Evolutionary conservation across 331 rosid species (phyloP).

Genomic region (Acacia pycnantha): DNA sequence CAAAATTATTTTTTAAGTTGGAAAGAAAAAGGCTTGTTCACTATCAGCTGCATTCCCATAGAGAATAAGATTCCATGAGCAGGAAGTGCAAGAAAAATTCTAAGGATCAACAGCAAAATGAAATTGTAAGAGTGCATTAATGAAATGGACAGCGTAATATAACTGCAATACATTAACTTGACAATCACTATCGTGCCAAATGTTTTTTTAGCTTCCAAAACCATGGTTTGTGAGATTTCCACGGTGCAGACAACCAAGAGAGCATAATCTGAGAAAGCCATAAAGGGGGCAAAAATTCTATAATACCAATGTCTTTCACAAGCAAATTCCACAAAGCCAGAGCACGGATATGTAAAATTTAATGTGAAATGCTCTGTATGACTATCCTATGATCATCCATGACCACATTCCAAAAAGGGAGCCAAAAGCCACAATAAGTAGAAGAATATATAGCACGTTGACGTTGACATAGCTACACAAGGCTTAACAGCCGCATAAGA

Average conservation of each 20-base stretch:
- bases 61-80: not conserved
- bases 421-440: not conserved
- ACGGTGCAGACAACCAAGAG: not conserved
- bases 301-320: not conserved
- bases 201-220: not conserved
- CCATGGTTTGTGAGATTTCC: not conserved
- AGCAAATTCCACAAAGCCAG: not conserved
- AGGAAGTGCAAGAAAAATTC: not conserved
- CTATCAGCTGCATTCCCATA: not conserved
- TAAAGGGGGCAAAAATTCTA: not conserved
- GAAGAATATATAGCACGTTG: not conserved
- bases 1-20: not conserved
- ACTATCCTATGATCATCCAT: not conserved
- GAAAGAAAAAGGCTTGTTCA: not conserved
- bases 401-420: not conserved
- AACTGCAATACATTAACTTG: not conserved
- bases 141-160: not conserved
- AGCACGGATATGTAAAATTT: not conserved
- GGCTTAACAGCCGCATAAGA: not conserved
- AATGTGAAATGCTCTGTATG: not conserved
- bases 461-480: not conserved
- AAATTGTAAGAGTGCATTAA: not conserved
- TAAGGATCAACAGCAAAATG: not conserved
- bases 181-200: not conserved
- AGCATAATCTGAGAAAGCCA: not conserved